These are phyloP conservation scores for Spizellomyces punctatus DNA, from an alignment of 192 early-diverging fungal species.

Conservation along the genomic window DNA sequence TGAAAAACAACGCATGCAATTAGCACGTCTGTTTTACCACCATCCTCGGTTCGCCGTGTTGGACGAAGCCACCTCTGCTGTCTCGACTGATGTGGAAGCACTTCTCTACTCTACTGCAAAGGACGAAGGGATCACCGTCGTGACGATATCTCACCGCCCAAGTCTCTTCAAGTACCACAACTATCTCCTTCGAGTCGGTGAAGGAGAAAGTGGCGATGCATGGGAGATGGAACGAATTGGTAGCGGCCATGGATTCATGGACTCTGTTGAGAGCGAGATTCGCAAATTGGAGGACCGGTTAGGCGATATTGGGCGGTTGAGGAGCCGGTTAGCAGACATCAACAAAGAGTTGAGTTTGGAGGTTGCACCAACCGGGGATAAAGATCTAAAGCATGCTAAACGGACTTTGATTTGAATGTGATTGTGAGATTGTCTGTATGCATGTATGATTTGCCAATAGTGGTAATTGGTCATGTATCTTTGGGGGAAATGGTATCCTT, in stretches of 20 bases:
- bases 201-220: conserved; percentile 37
- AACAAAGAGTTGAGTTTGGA: conserved; percentile 47
- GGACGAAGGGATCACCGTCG: conserved; percentile 73
- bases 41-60: conserved; percentile 91
- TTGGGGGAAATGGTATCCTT: no score
- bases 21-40: conserved; percentile 98
- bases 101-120: conserved; percentile 73
- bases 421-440: background rate
- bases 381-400: conserved; percentile 48
- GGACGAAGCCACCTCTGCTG: conserved; percentile 92
- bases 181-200: conserved; percentile 67
- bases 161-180: conserved; percentile 98
- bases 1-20: conserved; percentile 74
- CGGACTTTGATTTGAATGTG: conserved; percentile 43
- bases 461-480: no score
- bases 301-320: conserved; percentile 36
- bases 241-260: conserved; percentile 22
- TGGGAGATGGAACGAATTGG: conserved; percentile 50
- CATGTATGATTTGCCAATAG: background rate
- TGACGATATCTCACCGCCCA: conserved; percentile 92
- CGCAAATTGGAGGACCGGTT: conserved; percentile 42
- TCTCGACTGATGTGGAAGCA: conserved; percentile 91
- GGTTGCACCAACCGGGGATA: conserved; percentile 21
- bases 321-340: conserved; percentile 43
- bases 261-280: conserved; percentile 48